Conservation (phyloP, 2,329 filamentous ascomycete species). For the Falciphora oryzae region DNA sequence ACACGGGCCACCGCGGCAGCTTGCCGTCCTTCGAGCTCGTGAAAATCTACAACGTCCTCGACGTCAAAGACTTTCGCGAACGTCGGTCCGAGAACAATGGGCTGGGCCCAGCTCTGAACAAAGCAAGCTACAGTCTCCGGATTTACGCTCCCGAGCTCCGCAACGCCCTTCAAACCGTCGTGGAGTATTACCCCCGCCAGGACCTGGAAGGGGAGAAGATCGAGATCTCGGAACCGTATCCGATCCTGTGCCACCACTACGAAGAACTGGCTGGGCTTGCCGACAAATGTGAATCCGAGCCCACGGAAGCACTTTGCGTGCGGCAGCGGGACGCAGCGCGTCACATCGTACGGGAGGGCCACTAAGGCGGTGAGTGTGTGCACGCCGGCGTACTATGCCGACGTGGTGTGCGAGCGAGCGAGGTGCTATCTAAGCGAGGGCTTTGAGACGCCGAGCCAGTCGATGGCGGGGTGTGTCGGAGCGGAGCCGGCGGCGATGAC, state of each 20-base stretch:
- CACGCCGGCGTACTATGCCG: constrained; percentile 86
- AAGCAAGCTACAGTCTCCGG: constrained; percentile 14
- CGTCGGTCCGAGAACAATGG: no score
- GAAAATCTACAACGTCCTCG: no score
- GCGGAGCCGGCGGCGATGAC: not conserved
- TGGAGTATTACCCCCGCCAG: constrained; percentile 23
- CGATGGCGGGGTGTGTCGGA: not conserved
- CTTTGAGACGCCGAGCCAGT: constrained; percentile 37
- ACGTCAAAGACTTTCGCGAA: no score
- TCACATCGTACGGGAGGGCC: constrained; percentile 64
- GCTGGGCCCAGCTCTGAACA: no score
- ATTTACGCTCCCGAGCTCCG: constrained; percentile 19
- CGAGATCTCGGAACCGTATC: constrained; percentile 19
- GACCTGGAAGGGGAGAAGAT: constrained; percentile 16
- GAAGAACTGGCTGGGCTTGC: constrained; percentile 17
- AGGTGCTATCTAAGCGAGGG: constrained; percentile 63
- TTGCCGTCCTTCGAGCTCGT: no score
- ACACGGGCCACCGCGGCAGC: no score
- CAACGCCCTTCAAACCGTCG: constrained; percentile 21
- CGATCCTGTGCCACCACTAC: constrained; percentile 23
- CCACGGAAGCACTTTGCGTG: constrained; percentile 12
- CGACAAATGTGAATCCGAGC: not conserved
- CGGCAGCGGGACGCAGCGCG: constrained; percentile 13
- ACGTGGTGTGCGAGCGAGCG: constrained; percentile 74
- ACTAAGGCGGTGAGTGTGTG: constrained; percentile 83